Conservation (phyloP, 345 rosid species). For the Citrus inodora region DNA sequence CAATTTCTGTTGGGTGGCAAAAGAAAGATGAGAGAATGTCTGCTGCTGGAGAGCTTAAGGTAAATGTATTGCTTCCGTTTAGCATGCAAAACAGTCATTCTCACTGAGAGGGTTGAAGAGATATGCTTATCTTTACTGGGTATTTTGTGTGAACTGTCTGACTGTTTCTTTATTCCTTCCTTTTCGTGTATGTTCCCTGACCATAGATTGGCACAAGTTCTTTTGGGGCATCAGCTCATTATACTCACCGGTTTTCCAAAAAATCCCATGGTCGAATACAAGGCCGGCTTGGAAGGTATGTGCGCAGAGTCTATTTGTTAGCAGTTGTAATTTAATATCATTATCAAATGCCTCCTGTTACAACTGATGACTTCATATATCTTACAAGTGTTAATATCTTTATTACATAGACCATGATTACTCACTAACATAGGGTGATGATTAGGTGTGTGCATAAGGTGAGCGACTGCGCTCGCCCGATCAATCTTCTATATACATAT, state of each 20-base stretch:
- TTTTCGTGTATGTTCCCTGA: conserved; percentile 7
- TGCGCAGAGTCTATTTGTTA: conserved; percentile 8
- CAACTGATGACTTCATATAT: background rate
- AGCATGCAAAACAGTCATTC: background rate
- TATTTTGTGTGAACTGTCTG: background rate
- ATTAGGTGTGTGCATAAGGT: too few species aligned
- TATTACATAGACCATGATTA: background rate
- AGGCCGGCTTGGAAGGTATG: conserved; percentile 79
- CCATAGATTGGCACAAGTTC: conserved; percentile 71
- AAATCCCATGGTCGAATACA: conserved; percentile 83
- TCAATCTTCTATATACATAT: too few species aligned
- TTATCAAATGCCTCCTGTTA: background rate
- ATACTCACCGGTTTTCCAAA: conserved; percentile 63
- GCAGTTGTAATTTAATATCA: background rate
- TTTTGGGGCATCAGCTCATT: conserved; percentile 76
- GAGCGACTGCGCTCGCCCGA: too few species aligned
- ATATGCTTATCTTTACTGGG: background rate
- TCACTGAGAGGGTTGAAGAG: background rate
- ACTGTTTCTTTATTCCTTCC: background rate
- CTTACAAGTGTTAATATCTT: background rate
- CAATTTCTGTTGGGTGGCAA: conserved; percentile 78
- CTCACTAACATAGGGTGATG: background rate
- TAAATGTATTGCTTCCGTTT: conserved; percentile 24
- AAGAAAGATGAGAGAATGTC: conserved; percentile 74
- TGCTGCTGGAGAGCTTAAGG: conserved; percentile 78